Evolutionary conservation across 768 basidiomycete genomes (phyloP).

Genomic region (Austroboletus festivus): DNA sequence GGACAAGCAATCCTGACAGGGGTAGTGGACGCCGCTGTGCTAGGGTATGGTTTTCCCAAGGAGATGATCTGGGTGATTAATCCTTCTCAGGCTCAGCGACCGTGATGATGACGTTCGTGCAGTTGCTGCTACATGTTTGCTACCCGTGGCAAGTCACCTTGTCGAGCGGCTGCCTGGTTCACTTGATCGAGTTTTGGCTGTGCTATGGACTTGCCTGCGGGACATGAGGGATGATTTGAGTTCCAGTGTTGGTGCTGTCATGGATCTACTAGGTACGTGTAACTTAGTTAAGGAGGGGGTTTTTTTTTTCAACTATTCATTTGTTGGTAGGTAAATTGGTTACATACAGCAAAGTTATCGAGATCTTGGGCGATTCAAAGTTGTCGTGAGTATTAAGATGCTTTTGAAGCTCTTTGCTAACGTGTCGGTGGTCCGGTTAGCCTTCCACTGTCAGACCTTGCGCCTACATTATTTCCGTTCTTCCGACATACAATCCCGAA

Average conservation of each 20-base stretch:
- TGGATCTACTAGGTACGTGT: conserved; percentile 85
- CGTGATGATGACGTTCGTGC: conserved; percentile 94
- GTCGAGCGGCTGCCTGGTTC: conserved; percentile 72
- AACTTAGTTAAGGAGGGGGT: conserved; percentile 13
- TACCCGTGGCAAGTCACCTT: conserved; percentile 82
- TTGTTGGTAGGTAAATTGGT: conserved; percentile 79
- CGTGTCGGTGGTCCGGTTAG: conserved; percentile 34
- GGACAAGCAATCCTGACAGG: conserved; percentile 65
- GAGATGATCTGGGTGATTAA: conserved; percentile 5
- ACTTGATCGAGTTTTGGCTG: conserved; percentile 69
- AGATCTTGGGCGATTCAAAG: conserved; percentile 64
- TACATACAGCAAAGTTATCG: conserved; percentile 72
- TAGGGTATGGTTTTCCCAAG: conserved; percentile 57
- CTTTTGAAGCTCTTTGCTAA: conserved; percentile 5
- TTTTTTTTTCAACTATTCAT: conserved; percentile 6
- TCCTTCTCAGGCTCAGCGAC: conserved; percentile 68
- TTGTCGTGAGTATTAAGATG: conserved; percentile 56
- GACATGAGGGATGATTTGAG: conserved; percentile 97
- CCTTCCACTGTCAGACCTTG: conserved; percentile 75
- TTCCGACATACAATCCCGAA: conserved; percentile 95
- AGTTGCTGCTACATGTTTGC: conserved; percentile 87
- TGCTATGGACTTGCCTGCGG: conserved; percentile 86
- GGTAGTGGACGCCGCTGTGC: conserved; percentile 85
- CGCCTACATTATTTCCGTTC: conserved; percentile 90
- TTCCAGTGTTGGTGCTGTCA: conserved; percentile 93